These are phyloP conservation scores for Gigaspora rosea DNA, from an alignment of 192 early-diverging fungal species.

Conservation along the genomic window DNA sequence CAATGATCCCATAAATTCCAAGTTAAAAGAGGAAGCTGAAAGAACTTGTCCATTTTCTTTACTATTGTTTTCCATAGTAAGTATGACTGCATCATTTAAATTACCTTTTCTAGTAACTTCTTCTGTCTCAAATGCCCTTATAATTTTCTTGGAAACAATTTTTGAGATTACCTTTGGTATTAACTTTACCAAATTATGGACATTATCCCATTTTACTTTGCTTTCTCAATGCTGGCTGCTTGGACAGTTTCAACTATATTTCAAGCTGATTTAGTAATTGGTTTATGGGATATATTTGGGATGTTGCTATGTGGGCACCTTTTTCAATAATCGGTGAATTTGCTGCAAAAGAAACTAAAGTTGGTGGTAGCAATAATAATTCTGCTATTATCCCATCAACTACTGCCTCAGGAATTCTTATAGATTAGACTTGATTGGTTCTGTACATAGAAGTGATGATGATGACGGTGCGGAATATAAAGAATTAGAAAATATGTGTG, in stretches of 20 bases:
- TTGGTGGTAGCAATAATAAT: conserved; percentile 29
- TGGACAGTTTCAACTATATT: conserved; percentile 51
- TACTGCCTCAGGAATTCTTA: neutral
- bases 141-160: conserved; percentile 24
- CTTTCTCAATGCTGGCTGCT: conserved; percentile 69
- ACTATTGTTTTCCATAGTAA: conserved; percentile 79
- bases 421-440: too few relatives aligned
- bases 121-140: conserved; percentile 15
- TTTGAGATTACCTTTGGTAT: conserved; percentile 34
- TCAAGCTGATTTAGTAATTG: conserved; percentile 70
- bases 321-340: conserved; percentile 90
- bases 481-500: neutral
- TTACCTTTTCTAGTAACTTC: conserved; percentile 47
- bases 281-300: conserved; percentile 80
- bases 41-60: conserved; percentile 87
- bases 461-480: conserved; percentile 19
- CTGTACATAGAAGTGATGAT: neutral
- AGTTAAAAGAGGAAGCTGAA: conserved; percentile 55
- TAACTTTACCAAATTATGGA: conserved; percentile 66
- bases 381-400: neutral
- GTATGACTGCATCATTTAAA: conserved; percentile 58
- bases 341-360: conserved; percentile 48
- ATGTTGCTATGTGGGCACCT: conserved; percentile 87
- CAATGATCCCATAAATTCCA: neutral
- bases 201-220: conserved; percentile 70